phyloP scores from a whole-genome alignment of 495 filamentous ascomycete species.

The Tuber calosporum region DNA sequence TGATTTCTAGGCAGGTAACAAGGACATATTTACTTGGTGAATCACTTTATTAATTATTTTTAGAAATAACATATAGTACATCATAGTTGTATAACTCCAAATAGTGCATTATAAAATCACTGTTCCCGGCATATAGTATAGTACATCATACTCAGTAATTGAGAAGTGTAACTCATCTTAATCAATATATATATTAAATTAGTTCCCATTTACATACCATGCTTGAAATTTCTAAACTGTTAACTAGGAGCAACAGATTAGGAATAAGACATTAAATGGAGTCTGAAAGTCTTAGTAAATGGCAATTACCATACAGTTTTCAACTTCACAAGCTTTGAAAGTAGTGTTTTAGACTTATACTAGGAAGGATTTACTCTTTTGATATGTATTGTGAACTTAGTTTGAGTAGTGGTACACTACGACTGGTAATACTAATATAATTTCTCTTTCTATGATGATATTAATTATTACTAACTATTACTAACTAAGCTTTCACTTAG shows the following conservation, averaged over 20 bases:
- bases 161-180: neutral
- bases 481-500: too few relatives aligned
- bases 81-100: constrained; percentile 8
- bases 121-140: neutral
- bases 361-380: too few relatives aligned
- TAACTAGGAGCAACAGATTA: neutral
- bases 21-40: neutral
- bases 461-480: too few relatives aligned
- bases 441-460: too few relatives aligned
- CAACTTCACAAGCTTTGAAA: neutral
- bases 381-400: too few relatives aligned
- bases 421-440: too few relatives aligned
- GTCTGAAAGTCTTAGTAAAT: constrained; percentile 5
- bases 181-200: neutral
- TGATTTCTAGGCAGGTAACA: neutral
- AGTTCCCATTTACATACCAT: neutral
- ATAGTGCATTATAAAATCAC: neutral
- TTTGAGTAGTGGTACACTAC: too few relatives aligned
- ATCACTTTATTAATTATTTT: neutral
- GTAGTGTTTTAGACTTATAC: constrained; percentile 7
- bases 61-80: neutral
- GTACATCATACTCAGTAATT: neutral
- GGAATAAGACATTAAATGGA: neutral
- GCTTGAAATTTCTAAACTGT: constrained; percentile 13
- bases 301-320: constrained; percentile 15